phyloP scores from a whole-genome alignment of 768 basidiomycete species.

The Termitomyces sp. region DNA sequence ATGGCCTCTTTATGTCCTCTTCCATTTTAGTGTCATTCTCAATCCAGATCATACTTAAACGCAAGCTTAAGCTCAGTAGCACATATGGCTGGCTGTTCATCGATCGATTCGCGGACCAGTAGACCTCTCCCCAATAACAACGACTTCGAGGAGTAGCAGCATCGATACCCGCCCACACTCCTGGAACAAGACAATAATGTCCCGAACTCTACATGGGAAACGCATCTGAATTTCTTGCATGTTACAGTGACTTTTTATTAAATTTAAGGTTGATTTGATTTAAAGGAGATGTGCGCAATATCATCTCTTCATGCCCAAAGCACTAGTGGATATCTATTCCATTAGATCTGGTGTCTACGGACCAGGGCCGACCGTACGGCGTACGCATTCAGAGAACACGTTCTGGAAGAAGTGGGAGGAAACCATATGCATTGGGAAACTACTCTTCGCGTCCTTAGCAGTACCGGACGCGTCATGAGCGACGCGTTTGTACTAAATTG shows the following conservation, averaged over 20 bases:
- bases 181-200: not conserved
- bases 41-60: too few species aligned
- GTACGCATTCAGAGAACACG: not conserved
- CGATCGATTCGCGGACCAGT: not conserved
- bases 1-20: not conserved
- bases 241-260: not conserved
- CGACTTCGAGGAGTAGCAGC: not conserved
- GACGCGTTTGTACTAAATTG: not conserved
- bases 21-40: not conserved
- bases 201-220: not conserved
- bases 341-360: not conserved
- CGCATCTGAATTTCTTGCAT: constrained; percentile 2
- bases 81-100: not conserved
- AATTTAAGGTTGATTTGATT: too few species aligned
- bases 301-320: not conserved
- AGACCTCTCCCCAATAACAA: too few species aligned
- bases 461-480: too few species aligned
- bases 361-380: too few species aligned
- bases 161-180: not conserved
- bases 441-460: not conserved
- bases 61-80: not conserved
- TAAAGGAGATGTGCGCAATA: not conserved
- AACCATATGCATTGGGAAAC: not conserved
- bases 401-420: not conserved
- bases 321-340: not conserved